Evolutionary conservation across 2,329 filamentous ascomycete genomes (phyloP).

Genomic region (Scorias spongiosa): DNA sequence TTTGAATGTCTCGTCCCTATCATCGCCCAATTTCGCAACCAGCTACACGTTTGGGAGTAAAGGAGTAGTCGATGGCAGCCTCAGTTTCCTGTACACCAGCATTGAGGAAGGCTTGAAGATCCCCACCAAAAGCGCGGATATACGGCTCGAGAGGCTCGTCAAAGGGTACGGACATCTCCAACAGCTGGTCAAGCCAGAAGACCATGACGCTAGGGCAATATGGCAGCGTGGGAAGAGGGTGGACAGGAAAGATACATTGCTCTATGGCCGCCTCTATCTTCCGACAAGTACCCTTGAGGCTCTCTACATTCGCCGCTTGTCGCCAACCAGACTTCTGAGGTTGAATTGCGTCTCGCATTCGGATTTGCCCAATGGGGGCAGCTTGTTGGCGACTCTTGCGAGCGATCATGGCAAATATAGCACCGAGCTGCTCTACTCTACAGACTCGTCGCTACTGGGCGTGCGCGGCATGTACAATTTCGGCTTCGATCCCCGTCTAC

Average conservation of each 20-base stretch:
- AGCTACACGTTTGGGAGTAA: constrained; percentile 83
- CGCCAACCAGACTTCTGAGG: constrained; percentile 63
- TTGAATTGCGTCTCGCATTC: constrained; percentile 64
- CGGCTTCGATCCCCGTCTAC: constrained; percentile 48
- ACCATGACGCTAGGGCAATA: constrained; percentile 35
- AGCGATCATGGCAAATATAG: constrained; percentile 80
- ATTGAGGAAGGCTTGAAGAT: constrained; percentile 47
- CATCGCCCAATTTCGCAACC: constrained; percentile 83
- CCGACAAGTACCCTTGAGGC: constrained; percentile 78
- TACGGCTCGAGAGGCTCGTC: constrained; percentile 64
- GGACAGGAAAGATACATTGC: constrained; percentile 42
- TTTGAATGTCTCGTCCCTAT: constrained; percentile 77
- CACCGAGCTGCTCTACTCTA: constrained; percentile 79
- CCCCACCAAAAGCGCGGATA: constrained; percentile 53
- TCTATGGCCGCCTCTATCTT: constrained; percentile 68
- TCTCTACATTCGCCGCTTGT: constrained; percentile 63
- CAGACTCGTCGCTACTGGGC: constrained; percentile 79
- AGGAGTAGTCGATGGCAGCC: constrained; percentile 86
- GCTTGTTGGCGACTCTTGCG: constrained; percentile 55
- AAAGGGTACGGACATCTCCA: constrained; percentile 69
- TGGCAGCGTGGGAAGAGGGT: constrained; percentile 37
- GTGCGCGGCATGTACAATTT: constrained; percentile 90
- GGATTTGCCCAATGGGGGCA: constrained; percentile 58
- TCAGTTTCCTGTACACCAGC: constrained; percentile 91
- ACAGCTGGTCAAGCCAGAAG: constrained; percentile 41